Evolutionary conservation across 2,329 filamentous ascomycete genomes (phyloP).

Genomic region (Tolypocladium paradoxum): DNA sequence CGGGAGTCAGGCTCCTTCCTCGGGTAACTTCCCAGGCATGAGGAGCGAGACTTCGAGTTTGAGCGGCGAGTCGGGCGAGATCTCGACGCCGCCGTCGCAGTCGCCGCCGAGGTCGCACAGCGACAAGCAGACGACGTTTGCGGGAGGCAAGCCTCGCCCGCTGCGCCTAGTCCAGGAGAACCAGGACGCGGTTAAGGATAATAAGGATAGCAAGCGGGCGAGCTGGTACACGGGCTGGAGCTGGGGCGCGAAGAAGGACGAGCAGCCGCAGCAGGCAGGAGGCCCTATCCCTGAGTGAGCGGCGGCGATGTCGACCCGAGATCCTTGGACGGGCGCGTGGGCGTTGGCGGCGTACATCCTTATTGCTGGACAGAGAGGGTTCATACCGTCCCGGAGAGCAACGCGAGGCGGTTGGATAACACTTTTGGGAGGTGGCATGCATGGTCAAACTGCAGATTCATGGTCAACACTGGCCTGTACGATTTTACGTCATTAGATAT

Average conservation of each 20-base stretch:
- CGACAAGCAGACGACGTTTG: constrained; percentile 47
- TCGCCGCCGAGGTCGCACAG: constrained; percentile 40
- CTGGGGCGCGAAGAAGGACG: constrained; percentile 39
- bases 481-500: constrained; percentile 2
- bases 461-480: not conserved
- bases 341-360: not conserved
- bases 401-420: constrained; percentile 1
- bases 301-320: not conserved
- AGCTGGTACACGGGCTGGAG: constrained; percentile 55
- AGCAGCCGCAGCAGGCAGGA: constrained; percentile 17
- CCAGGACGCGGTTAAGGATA: constrained; percentile 35
- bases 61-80: constrained; percentile 53
- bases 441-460: not conserved
- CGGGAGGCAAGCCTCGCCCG: constrained; percentile 67
- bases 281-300: constrained; percentile 24
- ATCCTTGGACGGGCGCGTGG: not conserved
- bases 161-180: constrained; percentile 81
- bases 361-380: not conserved
- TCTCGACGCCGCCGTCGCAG: constrained; percentile 35
- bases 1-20: constrained; percentile 31
- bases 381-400: not conserved
- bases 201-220: constrained; percentile 45
- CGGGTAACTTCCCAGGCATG: constrained; percentile 63
- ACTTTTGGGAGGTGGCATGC: not conserved
- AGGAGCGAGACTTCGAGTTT: constrained; percentile 54